Percentiles rank a stretch among this genome's conserved stretches.
phyloP scores from a whole-genome alignment of 805 yeast genomes.

The Kazachstania africana region DNA sequence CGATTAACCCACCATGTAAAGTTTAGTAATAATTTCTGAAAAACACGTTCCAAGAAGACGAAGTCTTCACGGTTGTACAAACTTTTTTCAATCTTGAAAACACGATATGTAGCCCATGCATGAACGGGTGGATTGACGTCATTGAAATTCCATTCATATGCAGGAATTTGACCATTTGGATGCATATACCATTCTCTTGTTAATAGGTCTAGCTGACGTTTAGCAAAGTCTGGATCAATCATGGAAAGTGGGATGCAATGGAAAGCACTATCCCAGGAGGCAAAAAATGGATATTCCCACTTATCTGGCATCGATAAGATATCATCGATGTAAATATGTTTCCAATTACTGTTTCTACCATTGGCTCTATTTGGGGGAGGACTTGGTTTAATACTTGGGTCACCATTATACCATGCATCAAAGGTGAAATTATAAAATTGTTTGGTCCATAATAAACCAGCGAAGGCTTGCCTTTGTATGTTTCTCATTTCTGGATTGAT shows the following conservation, averaged over 20 bases:
- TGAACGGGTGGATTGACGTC: conserved; percentile 98
- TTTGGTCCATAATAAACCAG: conserved; percentile 88
- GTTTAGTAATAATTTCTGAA: conserved; percentile 78
- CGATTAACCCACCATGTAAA: conserved; percentile 98
- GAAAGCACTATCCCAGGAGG: conserved; percentile 95
- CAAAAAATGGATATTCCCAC: conserved; percentile 93
- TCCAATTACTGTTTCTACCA: conserved; percentile 85
- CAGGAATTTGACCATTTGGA: conserved; percentile 95
- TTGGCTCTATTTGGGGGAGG: conserved; percentile 75
- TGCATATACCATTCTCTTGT: conserved; percentile 97
- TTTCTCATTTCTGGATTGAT: conserved; percentile 66
- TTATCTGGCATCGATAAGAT: conserved; percentile 84
- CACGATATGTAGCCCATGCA: conserved; percentile 88
- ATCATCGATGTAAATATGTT: conserved; percentile 78
- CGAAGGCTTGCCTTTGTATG: conserved; percentile 87
- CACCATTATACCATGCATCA: conserved; percentile 80
- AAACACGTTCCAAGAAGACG: conserved; percentile 79
- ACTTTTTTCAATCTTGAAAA: conserved; percentile 76
- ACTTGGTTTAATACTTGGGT: conserved; percentile 58
- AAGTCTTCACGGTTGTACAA: conserved; percentile 73
- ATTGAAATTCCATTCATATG: conserved; percentile 90
- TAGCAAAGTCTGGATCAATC: conserved; percentile 88
- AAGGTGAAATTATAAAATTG: conserved; percentile 83
- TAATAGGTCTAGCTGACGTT: conserved; percentile 71
- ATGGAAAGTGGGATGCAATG: conserved; percentile 87